Evolutionary conservation across 2,329 filamentous ascomycete species (phyloP).

Genomic region (Apiospora arundinis): DNA sequence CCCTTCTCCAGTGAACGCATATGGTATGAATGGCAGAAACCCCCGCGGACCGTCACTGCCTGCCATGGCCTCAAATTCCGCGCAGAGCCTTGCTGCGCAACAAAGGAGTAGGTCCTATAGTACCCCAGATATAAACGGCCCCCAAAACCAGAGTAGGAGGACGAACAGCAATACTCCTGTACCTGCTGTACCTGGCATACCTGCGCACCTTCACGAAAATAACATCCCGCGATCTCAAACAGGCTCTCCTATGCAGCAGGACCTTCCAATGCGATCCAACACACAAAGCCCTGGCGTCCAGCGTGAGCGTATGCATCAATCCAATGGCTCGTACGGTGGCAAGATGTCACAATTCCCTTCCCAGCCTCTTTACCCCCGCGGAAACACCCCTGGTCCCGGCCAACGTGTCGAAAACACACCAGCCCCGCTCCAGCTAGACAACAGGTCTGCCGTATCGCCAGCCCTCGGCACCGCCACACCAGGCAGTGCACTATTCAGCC

Average conservation of each 20-base stretch:
- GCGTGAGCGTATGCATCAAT: constrained; percentile 62
- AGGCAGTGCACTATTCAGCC: constrained; percentile 44
- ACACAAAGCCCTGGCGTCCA: constrained; percentile 75
- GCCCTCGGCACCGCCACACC: constrained; percentile 46
- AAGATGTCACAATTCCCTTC: constrained; percentile 63
- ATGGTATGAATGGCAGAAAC: constrained; percentile 60
- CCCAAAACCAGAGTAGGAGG: constrained; percentile 59
- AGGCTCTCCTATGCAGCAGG: constrained; percentile 75
- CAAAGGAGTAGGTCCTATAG: constrained; percentile 88
- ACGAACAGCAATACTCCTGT: constrained; percentile 62
- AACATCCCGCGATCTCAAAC: constrained; percentile 79
- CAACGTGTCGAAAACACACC: constrained; percentile 32
- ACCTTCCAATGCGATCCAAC: constrained; percentile 70
- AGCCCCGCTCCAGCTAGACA: constrained; percentile 45
- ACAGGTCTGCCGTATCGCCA: constrained; percentile 54
- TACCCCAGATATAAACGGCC: constrained; percentile 88
- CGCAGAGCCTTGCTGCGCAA: constrained; percentile 64
- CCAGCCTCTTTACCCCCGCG: constrained; percentile 59
- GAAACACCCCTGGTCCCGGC: constrained; percentile 46
- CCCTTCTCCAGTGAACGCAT: constrained; percentile 55
- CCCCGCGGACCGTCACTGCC: constrained; percentile 81
- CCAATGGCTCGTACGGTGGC: constrained; percentile 55
- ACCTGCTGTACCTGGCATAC: constrained; percentile 78
- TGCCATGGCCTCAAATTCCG: constrained; percentile 64
- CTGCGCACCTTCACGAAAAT: constrained; percentile 70